phyloP scores from a whole-genome alignment of 257 asterid species.

The Nemophila menziesii region DNA sequence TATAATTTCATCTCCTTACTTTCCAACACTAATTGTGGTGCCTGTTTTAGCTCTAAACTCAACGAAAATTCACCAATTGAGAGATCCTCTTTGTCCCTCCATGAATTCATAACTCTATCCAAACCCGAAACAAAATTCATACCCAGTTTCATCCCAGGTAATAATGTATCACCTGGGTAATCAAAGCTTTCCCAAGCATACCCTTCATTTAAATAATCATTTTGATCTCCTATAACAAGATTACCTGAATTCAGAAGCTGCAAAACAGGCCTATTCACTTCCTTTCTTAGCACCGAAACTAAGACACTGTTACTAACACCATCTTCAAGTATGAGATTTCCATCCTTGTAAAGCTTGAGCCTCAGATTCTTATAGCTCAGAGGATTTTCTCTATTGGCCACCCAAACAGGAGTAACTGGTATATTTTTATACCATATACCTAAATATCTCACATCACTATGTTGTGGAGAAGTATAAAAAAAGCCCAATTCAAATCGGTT shows the following conservation, averaged over 20 bases:
- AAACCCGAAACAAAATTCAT: constrained; percentile 17
- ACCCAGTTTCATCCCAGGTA: constrained; percentile 36
- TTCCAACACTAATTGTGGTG: constrained; percentile 2
- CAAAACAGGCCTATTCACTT: constrained; percentile 11
- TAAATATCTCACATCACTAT: constrained; percentile 15
- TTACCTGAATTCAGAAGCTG: constrained; percentile 31
- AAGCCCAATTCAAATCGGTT: constrained; percentile 21
- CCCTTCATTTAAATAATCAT: background rate
- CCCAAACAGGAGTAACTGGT: constrained; percentile 25
- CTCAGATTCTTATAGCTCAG: constrained; percentile 7
- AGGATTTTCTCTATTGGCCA: constrained; percentile 14
- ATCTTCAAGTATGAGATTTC: constrained; percentile 14
- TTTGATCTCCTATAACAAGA: constrained; percentile 16
- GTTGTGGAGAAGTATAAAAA: constrained; percentile 5
- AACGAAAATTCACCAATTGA: constrained; percentile 17
- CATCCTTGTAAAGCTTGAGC: constrained; percentile 6
- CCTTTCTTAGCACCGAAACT: constrained; percentile 6
- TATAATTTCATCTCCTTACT: too few species aligned
- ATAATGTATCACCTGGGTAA: constrained; percentile 24
- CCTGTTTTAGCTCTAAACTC: constrained; percentile 12
- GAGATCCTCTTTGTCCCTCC: constrained; percentile 28
- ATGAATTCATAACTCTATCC: constrained; percentile 21
- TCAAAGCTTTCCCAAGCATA: constrained; percentile 35
- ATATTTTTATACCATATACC: constrained; percentile 39
- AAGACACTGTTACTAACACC: constrained; percentile 15